A percentile compares a stretch with the other conserved stretches of the same genome.
Conservation (phyloP, 257 asterid species). For the Buddleja alternifolia region DNA sequence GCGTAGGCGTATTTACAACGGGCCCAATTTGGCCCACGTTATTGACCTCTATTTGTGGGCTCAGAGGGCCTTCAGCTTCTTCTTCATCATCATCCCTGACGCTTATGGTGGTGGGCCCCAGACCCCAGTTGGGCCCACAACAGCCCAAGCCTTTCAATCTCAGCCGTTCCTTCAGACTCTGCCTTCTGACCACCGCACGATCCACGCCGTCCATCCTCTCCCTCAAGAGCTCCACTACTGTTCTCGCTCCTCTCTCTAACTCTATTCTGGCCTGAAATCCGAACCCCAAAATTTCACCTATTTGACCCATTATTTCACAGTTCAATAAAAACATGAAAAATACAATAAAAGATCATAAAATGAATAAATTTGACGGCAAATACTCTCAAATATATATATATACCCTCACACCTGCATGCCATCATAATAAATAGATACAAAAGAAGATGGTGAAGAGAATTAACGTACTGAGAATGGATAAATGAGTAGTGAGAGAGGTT, state of each 20-base stretch:
- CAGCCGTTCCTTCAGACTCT: constrained; percentile 66
- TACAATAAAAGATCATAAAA: not conserved
- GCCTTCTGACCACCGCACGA: constrained; percentile 53
- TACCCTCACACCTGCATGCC: not conserved
- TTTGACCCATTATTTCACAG: constrained; percentile 41
- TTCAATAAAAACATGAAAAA: not conserved
- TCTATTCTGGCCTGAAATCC: constrained; percentile 60
- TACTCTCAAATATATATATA: too few species aligned
- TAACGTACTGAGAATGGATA: constrained; percentile 26
- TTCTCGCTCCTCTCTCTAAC: constrained; percentile 46
- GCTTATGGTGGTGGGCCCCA: constrained; percentile 47
- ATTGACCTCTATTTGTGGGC: constrained; percentile 25
- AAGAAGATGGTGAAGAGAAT: constrained; percentile 28
- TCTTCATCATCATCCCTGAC: constrained; percentile 42
- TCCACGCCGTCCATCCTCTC: constrained; percentile 65
- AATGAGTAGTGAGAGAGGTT: constrained; percentile 20
- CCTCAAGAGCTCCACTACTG: constrained; percentile 47
- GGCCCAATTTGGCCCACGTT: constrained; percentile 10
- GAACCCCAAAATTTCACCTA: constrained; percentile 52
- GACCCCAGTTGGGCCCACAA: constrained; percentile 68
- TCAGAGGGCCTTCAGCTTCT: constrained; percentile 23
- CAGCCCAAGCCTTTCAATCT: constrained; percentile 65
- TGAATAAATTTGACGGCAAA: not conserved
- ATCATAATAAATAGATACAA: constrained; percentile 33
- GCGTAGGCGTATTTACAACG: constrained; percentile 31